Percentiles rank a stretch among this genome's conserved stretches.
Evolutionary conservation across 2,329 filamentous ascomycete genomes (phyloP).

Genomic region (Penicillium hordei): DNA sequence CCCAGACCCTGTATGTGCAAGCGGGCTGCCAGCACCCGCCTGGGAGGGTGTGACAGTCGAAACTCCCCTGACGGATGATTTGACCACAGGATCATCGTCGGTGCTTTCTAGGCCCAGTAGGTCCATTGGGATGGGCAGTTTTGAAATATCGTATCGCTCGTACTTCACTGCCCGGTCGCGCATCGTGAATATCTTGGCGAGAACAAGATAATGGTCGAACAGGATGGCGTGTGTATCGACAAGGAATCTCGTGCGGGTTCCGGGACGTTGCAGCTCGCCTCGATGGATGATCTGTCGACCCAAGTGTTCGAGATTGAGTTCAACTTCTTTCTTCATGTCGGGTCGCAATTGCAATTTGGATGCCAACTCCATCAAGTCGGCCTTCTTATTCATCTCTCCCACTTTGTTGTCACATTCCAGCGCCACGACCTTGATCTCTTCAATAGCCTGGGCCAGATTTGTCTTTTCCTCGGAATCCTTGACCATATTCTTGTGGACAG

Average conservation of each 20-base stretch:
- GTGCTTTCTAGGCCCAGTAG: conserved; percentile 87
- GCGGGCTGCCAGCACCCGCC: conserved; percentile 48
- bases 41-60: conserved; percentile 56
- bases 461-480: conserved; percentile 86
- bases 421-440: conserved; percentile 87
- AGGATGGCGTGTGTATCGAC: conserved; percentile 90
- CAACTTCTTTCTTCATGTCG: conserved; percentile 77
- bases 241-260: conserved; percentile 86
- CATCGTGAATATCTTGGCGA: conserved; percentile 74
- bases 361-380: conserved; percentile 80
- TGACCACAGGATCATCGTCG: conserved; percentile 86
- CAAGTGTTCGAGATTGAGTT: conserved; percentile 89
- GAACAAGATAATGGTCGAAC: conserved; percentile 94
- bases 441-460: conserved; percentile 78
- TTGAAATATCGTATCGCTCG: conserved; percentile 85
- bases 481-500: conserved; percentile 78
- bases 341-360: conserved; percentile 81
- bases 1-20: conserved; percentile 65
- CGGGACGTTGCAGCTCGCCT: conserved; percentile 85
- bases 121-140: conserved; percentile 95
- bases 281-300: conserved; percentile 85
- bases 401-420: conserved; percentile 90
- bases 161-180: conserved; percentile 74
- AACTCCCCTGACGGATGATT: conserved; percentile 71
- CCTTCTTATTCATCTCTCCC: conserved; percentile 87